Evolutionary conservation across 805 yeast genomes (phyloP), one percentile per base, ranked within the genome.

Genomic region (Saturnispora bothae): DNA sequence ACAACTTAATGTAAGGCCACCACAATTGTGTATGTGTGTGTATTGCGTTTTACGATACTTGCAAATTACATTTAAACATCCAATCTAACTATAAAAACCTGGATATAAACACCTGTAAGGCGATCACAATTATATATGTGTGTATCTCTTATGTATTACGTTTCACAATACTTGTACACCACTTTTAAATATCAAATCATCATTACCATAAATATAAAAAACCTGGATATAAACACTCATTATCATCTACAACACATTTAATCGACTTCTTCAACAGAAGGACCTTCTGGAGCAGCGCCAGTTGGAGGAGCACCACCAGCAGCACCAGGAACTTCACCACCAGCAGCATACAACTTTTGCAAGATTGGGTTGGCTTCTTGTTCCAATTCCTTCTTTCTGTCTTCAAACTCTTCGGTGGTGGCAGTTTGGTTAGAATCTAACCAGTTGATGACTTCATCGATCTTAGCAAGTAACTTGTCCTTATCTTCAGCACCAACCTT

Each of bases 301-400:
- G 44, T 47, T 33, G 51, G 53, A 27, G 42, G 61, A 48, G 60
- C 65, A 43, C 65, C 69, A 21, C 49, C 52, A 29, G 53, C 54
- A 35, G 43, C 56, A 63, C 69, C 76, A 39, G 52, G 85, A 53
- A 84, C 83, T 53, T 78, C 82, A 63, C 86, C 95, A 61, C 86
- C 94, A 49, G 78, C 86, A 63, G 83, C 92, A 76, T 89, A 89
- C 73, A 94, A 85, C 73, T 88, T 86, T 64, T 85, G 76, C 86
- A 89, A 80, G 67, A 86, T 83, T 63, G 96, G 97, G 75, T 88
- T 88, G 52, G 95, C 94, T 64, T 80, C 74, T 52, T 76, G 81
- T 73, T 89, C 97, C 57, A 88, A 78, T 68, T 88, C 97, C 79
- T 88, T 89, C 73, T 85, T 94, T 72, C 76, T 82, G 68, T 85